Percentiles rank a stretch among this genome's conserved stretches.
phyloP scores from a whole-genome alignment of 2,329 filamentous ascomycete species.

The Canariomyces notabilis region DNA sequence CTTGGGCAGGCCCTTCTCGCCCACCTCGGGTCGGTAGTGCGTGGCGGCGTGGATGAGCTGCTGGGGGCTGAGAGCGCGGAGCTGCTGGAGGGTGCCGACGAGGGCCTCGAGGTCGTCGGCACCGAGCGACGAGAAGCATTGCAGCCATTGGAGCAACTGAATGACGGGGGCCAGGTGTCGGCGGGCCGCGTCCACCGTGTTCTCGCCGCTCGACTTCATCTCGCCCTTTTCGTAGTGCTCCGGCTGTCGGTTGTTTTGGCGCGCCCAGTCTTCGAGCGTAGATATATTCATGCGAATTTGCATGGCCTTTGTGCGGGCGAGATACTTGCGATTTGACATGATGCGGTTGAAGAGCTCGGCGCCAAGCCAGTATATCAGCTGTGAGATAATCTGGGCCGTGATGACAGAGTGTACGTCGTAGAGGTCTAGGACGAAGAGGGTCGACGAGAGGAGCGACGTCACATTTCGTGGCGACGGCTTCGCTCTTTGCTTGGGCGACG shows the following conservation, averaged over 20 bases:
- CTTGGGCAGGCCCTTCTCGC: conserved; percentile 86
- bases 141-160: conserved; percentile 92
- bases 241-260: conserved; percentile 85
- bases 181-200: conserved; percentile 76
- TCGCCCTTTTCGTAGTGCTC: conserved; percentile 95
- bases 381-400: conserved; percentile 81
- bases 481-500: conserved; percentile 86
- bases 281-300: conserved; percentile 99
- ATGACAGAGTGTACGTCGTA: conserved; percentile 99
- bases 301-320: conserved; percentile 97
- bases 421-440: conserved; percentile 93
- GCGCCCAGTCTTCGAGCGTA: conserved; percentile 90
- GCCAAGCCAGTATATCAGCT: conserved; percentile 92
- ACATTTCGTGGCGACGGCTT: conserved; percentile 93
- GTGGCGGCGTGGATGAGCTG: conserved; percentile 89
- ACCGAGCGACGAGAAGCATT: conserved; percentile 91
- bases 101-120: conserved; percentile 82
- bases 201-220: conserved; percentile 78
- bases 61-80: conserved; percentile 76
- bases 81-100: conserved; percentile 80
- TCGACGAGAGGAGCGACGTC: conserved; percentile 90
- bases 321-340: conserved; percentile 91
- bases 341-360: conserved; percentile 96
- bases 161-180: conserved; percentile 85
- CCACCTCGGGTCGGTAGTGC: conserved; percentile 90